Base-by-base conservation (phyloP, 169 alveolate genomes). In the Theileria parva region DNA sequence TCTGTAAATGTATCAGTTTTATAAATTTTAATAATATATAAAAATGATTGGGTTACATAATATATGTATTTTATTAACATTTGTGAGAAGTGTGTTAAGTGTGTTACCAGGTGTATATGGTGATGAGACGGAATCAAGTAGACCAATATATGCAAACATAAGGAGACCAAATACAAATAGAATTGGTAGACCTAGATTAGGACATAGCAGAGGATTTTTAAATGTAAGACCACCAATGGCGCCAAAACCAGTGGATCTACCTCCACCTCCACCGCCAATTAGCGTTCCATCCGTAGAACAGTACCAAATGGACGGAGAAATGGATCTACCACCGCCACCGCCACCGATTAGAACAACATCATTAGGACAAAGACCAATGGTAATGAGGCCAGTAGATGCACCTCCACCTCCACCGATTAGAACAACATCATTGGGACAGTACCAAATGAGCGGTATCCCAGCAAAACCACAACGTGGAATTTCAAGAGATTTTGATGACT, bases 401-500 rank as follows among this genome's bases (percentile, higher is more conserved):
- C 53, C 53, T 0, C 53, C 53, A 4, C 53, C 53, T 4, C 53
- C 53, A 44, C 53, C 53, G 1, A 44, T 44, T 8, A 44, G 53
- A 8, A 60, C 53, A 12, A 30, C 28, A 61, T 61, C 69, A 0
- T 5, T 28, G 37, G 34, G 21, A 7, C 25, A 61, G 15, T 13
- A 15, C 21, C 19, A 30, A 61, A n/a, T 1, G 32, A 2, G 23
- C 12, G 34, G 37, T 0, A 11, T 25, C 2, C 66, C 57, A 74
- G 51, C 6, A 44, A 64, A 39, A 55, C 70, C 48, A 28, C 61
- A 21, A 75, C 74, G 55, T 65, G 37, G 44, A 68, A 37, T 23
- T 68, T 77, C 32, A 13, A 55, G 32, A 11, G 28, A 57, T 65
- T 57, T 57, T 25, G 66, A 70, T 32, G 85, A 68, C 4, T 19